Conservation (phyloP, 2,329 filamentous ascomycete genomes). For the Talaromyces sp. region DNA sequence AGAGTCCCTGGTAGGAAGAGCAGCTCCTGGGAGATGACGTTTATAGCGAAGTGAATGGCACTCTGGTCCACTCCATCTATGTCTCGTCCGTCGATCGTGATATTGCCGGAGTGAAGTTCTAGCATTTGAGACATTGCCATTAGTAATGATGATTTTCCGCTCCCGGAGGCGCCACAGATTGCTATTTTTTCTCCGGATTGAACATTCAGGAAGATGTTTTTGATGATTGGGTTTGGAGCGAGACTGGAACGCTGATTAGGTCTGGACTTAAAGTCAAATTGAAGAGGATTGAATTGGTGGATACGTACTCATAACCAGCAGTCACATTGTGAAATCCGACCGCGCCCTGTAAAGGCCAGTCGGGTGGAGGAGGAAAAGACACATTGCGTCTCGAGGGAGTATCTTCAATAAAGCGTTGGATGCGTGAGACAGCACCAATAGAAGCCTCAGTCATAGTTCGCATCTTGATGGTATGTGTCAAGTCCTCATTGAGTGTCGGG, state of each 20-base stretch:
- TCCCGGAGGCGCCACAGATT: conserved; percentile 42
- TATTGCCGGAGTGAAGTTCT: conserved; percentile 38
- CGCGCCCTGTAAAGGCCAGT: conserved; percentile 46
- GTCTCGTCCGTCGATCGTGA: conserved; percentile 46
- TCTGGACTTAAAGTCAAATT: neutral
- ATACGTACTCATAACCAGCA: conserved; percentile 43
- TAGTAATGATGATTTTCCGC: conserved; percentile 41
- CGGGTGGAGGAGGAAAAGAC: conserved; percentile 36
- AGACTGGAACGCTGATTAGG: neutral
- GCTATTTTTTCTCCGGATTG: conserved; percentile 39
- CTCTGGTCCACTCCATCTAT: conserved; percentile 33
- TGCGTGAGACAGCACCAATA: conserved; percentile 56
- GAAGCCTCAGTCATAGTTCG: conserved; percentile 61
- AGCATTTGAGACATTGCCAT: conserved; percentile 44
- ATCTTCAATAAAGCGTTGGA: conserved; percentile 52
- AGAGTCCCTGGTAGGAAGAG: conserved; percentile 4
- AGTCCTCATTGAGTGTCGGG: conserved; percentile 53
- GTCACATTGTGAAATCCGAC: conserved; percentile 46
- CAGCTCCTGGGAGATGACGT: conserved; percentile 60
- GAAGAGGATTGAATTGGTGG: neutral
- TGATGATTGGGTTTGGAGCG: conserved; percentile 45
- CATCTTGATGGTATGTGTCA: conserved; percentile 50
- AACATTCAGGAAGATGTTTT: conserved; percentile 19
- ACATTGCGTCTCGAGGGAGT: conserved; percentile 45
- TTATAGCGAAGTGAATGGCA: conserved; percentile 33